Percentiles rank a stretch among this genome's conserved stretches.
phyloP scores from a whole-genome alignment of 1,284 basidiomycete genomes.

The Marasmius tenuissimus region DNA sequence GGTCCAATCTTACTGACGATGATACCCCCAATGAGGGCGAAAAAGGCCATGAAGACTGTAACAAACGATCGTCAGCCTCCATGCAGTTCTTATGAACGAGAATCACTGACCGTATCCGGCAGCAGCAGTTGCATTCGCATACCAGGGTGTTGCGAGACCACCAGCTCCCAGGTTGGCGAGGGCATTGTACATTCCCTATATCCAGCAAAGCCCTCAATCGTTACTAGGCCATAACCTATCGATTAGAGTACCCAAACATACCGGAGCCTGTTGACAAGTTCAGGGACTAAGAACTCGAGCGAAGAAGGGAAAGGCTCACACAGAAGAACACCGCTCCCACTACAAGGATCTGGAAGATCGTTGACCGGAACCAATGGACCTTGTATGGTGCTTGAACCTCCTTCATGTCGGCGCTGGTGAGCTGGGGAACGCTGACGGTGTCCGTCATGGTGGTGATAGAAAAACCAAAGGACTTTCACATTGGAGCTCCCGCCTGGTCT shows the following conservation, averaged over 20 bases:
- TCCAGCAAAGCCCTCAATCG: neutral
- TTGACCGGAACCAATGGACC: conserved; percentile 29
- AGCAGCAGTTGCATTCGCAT: conserved; percentile 30
- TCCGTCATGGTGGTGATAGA: conserved; percentile 9
- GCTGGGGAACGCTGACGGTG: conserved; percentile 5
- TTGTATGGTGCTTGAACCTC: conserved; percentile 11
- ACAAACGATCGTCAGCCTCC: neutral
- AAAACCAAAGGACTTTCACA: neutral
- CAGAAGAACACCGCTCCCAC: conserved; percentile 34
- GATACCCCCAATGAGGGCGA: conserved; percentile 31
- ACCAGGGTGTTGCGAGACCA: conserved; percentile 30
- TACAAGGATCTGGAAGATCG: conserved; percentile 30
- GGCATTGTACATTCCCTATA: conserved; percentile 34
- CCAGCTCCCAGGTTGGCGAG: conserved; percentile 29
- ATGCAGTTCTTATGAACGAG: neutral
- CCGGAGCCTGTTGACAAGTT: conserved; percentile 21
- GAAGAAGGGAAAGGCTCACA: conserved; percentile 17
- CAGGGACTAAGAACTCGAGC: neutral
- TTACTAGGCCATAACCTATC: neutral
- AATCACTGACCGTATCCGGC: conserved; percentile 26
- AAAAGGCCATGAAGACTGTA: conserved; percentile 30
- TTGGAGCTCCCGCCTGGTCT: neutral
- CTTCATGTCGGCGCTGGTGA: conserved; percentile 1
- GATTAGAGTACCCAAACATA: conserved; percentile 9
- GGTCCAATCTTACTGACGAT: conserved; percentile 34